phyloP scores from a whole-genome alignment of 129 eudicot species.

The Ambrosia artemisiifolia region DNA sequence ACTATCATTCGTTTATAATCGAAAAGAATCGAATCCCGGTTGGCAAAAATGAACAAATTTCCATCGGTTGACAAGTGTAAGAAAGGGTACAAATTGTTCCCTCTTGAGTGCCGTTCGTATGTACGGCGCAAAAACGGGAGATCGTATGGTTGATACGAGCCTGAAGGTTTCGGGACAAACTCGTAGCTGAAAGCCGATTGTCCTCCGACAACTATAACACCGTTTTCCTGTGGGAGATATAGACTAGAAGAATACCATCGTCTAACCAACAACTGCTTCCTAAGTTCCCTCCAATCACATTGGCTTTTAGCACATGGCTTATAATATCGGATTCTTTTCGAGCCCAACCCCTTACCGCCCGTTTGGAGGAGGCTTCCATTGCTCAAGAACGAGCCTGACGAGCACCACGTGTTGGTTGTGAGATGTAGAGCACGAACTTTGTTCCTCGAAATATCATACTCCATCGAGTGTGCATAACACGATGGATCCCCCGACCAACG shows the following conservation, averaged over 20 bases:
- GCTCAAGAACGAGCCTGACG: slow-evolving; percentile 64
- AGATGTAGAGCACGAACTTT: slow-evolving; percentile 47
- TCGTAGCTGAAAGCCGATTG: slow-evolving; percentile 43
- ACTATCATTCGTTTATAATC: slow-evolving; percentile 37
- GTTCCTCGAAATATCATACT: slow-evolving; percentile 46
- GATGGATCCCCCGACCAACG: slow-evolving; percentile 23
- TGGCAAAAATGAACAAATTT: slow-evolving; percentile 61
- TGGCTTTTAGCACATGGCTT: slow-evolving; percentile 39
- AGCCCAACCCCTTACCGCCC: slow-evolving; percentile 56
- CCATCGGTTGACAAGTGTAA: slow-evolving; percentile 61
- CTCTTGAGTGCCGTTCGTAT: slow-evolving; percentile 38
- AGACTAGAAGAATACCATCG: slow-evolving; percentile 65
- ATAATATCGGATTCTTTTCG: slow-evolving; percentile 35
- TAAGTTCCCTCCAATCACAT: slow-evolving; percentile 59
- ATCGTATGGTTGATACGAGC: slow-evolving; percentile 17
- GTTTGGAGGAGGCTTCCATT: slow-evolving; percentile 54
- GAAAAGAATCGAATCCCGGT: slow-evolving; percentile 63
- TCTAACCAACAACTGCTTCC: slow-evolving; percentile 19
- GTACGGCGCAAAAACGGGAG: slow-evolving; percentile 55
- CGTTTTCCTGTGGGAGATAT: slow-evolving; percentile 41
- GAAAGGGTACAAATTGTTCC: slow-evolving; percentile 66
- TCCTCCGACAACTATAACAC: slow-evolving; percentile 66
- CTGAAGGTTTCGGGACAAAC: slow-evolving; percentile 40
- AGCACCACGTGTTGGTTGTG: slow-evolving; percentile 57
- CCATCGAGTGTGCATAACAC: slow-evolving; percentile 69